These are phyloP conservation scores for Bruguiera hainesii DNA, from an alignment of 441 rosid genomes.

Conservation along the genomic window DNA sequence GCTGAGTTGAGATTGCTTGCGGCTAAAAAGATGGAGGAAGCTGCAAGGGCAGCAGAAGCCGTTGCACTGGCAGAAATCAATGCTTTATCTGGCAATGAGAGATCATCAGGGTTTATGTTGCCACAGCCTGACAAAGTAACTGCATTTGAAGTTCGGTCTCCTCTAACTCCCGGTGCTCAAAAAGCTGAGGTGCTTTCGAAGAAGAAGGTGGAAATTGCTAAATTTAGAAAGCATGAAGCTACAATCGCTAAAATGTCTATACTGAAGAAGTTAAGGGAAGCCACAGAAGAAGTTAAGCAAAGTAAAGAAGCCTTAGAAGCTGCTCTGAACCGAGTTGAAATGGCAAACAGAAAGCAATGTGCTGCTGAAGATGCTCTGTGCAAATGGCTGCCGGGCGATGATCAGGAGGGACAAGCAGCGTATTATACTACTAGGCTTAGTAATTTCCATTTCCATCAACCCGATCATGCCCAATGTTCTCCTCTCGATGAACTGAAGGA, in stretches of 20 bases:
- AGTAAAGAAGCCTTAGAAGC: constrained; percentile 70
- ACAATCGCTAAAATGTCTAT: constrained; percentile 39
- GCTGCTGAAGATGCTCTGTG: constrained; percentile 75
- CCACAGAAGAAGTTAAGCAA: constrained; percentile 63
- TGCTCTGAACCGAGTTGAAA: constrained; percentile 65
- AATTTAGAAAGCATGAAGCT: constrained; percentile 33
- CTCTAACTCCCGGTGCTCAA: constrained; percentile 33
- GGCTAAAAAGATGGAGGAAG: constrained; percentile 97
- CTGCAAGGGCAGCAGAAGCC: constrained; percentile 91
- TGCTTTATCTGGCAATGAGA: constrained; percentile 44
- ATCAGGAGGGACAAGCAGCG: constrained; percentile 34
- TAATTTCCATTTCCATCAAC: constrained; percentile 35
- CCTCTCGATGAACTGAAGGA: constrained; percentile 38
- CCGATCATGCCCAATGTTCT: constrained; percentile 36
- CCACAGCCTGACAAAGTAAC: constrained; percentile 49
- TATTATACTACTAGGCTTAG: constrained; percentile 38
- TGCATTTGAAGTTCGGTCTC: constrained; percentile 30
- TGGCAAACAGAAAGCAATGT: constrained; percentile 65
- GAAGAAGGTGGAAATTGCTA: constrained; percentile 26
- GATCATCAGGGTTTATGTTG: constrained; percentile 37
- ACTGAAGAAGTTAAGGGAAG: constrained; percentile 71
- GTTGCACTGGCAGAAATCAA: constrained; percentile 75
- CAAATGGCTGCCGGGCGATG: constrained; percentile 50
- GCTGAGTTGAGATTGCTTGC: constrained; percentile 86
- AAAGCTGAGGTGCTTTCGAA: constrained; percentile 22